Base-by-base conservation (phyloP, 495 filamentous ascomycete species). In the Penicillium crystallinum region DNA sequence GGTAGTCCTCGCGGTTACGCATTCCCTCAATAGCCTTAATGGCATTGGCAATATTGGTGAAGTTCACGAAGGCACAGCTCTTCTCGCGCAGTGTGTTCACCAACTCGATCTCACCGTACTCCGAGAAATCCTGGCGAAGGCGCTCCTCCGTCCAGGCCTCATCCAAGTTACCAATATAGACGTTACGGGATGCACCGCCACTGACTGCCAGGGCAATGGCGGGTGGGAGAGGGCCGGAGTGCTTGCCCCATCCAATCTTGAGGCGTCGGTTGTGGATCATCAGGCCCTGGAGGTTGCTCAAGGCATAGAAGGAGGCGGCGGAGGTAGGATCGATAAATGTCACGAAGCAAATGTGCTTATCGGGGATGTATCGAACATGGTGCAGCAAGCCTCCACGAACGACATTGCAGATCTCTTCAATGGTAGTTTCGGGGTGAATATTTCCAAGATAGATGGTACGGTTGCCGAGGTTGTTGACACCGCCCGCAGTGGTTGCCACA, bases 271-370 rank as follows among this genome's bases (percentile, higher is more conserved):
- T 98, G 76, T 98, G 93, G 60, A 98, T 98, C 93, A 98, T 98
- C 52, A 98, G 70, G 4, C 93, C 93, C 72, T 98, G 93, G 21
- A 97, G 76, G 65, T 97, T 96, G 77, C 91, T 96, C 54, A 98
- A 72, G 30, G 93, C 95, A 66, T 96, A 98, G 76, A 98, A 98
- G 3, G 91, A 96, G 43, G 93, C 93, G 12, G 93, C 95, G 7
- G 93, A 93, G 15, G 95, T 98, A 30, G 93, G 93, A 70, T 98
- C 93, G 67, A 98, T 97, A 74, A 98, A 98, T 2, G 93, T 98
- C 34, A 98, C 93, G 59, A 98, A 98, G 77, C 93, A 98, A 60
- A 97, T 98, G 71, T 98, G 93, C 79, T 98, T 98, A 75, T 98
- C 93, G 22, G 93, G 95, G 59, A 98, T 98, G 72, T 97, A 98